Evolutionary conservation across 805 yeast species (phyloP), one percentile per base, ranked within the genome.

Genomic region (Babjeviella inositovora): DNA sequence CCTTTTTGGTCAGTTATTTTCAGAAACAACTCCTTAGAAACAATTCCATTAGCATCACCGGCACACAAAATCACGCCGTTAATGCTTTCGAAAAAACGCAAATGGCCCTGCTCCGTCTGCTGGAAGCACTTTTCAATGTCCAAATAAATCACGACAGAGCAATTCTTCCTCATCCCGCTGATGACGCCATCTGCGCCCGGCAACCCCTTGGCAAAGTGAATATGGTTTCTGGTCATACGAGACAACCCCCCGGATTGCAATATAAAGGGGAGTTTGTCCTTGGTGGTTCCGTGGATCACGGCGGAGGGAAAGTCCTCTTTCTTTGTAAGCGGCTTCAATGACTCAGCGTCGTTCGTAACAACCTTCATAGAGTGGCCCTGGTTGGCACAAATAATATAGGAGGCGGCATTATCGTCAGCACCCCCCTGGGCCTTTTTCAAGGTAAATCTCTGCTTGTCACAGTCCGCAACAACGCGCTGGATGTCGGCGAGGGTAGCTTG

Each of bases 331-430:
- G 39, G 52, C 22, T 25, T 40, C 14, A 67, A 43, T 21, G 40
- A 35, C 14, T 59, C 55, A 9, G 61, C 57, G 11, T 51, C 59
- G 14, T 54, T 52, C 2, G 47, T 45, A 1, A 70, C 52, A 0
- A 35, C 28, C 16, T 43, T 39, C 5, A 87, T 48, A 0, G 93
- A 70, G 44, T 90, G 98, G 4, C 98, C 98, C 45, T 90, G 98
- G 24, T 74, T 73, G 4, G 98, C 97, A 40, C 96, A 68, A n/a
- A 87, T 53, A 11, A 20, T 66, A 17, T 22, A 30, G 37, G 39
- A 33, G 7, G 24, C 25, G n/a, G 18, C 15, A 25, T 30, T n/a
- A 15, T 17, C 7, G 10, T 8, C 4, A 18, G 25, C 37, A 8
- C 41, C 46, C 4, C 34, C 48, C 5, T 41, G 46, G 7, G 34